Evolutionary conservation across 768 basidiomycete species (phyloP).

Genomic region (Mycena albidolilacea): DNA sequence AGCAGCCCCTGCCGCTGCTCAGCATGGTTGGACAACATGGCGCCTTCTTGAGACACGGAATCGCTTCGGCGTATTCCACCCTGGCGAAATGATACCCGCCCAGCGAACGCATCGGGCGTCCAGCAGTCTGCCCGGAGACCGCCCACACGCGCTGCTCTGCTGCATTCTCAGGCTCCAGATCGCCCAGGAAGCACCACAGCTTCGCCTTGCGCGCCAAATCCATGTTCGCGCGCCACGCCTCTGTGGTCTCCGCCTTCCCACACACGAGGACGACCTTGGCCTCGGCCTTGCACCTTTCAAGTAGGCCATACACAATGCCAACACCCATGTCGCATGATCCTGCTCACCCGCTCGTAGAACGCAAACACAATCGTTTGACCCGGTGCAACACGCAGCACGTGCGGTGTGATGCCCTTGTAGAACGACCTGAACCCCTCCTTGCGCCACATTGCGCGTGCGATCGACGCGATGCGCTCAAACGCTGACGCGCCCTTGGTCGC

Average conservation of each 20-base stretch:
- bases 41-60: too few species aligned
- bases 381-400: constrained; percentile 96
- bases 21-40: too few species aligned
- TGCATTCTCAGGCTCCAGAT: constrained; percentile 85
- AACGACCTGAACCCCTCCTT: constrained; percentile 91
- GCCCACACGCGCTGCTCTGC: constrained; percentile 86
- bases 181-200: constrained; percentile 95
- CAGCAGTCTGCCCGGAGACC: constrained; percentile 84
- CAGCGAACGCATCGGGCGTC: constrained; percentile 91
- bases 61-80: too few species aligned
- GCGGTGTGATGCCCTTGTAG: constrained; percentile 98
- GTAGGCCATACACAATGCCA: constrained; percentile 84
- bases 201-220: constrained; percentile 88
- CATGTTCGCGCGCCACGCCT: constrained; percentile 57
- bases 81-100: constrained; percentile 65
- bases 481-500: constrained; percentile 83
- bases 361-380: constrained; percentile 98
- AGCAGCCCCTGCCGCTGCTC: too few species aligned
- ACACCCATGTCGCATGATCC: constrained; percentile 82
- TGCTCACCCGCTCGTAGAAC: constrained; percentile 93
- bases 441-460: constrained; percentile 94
- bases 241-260: constrained; percentile 64
- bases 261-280: constrained; percentile 77
- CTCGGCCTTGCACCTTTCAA: constrained; percentile 90
- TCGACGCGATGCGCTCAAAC: constrained; percentile 81